Conservation (phyloP, 768 basidiomycete genomes). For the Collybia sordida region DNA sequence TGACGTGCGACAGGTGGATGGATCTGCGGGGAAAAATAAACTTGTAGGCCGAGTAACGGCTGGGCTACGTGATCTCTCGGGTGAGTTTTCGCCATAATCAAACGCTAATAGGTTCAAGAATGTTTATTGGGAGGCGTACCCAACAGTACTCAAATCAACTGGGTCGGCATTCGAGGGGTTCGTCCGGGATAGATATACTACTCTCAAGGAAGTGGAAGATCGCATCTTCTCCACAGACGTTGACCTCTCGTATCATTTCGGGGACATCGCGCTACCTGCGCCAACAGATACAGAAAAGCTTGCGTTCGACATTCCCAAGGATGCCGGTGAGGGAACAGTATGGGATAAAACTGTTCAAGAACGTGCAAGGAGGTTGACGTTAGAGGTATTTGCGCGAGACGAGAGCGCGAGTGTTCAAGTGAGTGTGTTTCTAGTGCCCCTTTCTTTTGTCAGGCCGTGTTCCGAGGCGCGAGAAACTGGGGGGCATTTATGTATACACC, state of each 20-base stretch:
- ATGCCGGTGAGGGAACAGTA: slow-evolving; percentile 43
- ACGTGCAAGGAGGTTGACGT: slow-evolving; percentile 59
- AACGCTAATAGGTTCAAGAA: background rate
- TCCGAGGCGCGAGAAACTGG: too few relatives aligned
- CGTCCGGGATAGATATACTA: slow-evolving; percentile 86
- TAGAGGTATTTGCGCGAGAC: slow-evolving; percentile 83
- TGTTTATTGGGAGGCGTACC: too few relatives aligned
- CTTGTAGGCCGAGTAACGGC: slow-evolving; percentile 60
- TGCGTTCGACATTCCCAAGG: slow-evolving; percentile 43
- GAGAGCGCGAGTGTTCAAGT: slow-evolving; percentile 94
- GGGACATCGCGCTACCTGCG: slow-evolving; percentile 40
- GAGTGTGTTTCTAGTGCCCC: background rate
- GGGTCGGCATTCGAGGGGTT: slow-evolving; percentile 86
- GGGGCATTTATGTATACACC: too few relatives aligned
- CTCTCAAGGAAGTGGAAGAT: slow-evolving; percentile 78
- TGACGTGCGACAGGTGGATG: slow-evolving; percentile 54
- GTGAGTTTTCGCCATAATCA: slow-evolving; percentile 36
- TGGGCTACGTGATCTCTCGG: slow-evolving; percentile 79
- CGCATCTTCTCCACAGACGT: slow-evolving; percentile 90
- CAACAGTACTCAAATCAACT: slow-evolving; percentile 83
- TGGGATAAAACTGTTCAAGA: slow-evolving; percentile 60
- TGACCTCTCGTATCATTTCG: slow-evolving; percentile 71
- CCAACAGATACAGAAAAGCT: slow-evolving; percentile 55
- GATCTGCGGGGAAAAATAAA: slow-evolving; percentile 57
- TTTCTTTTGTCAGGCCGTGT: too few relatives aligned